phyloP scores from a whole-genome alignment of 192 early-diverging fungal species.

The Podila clonocystis region DNA sequence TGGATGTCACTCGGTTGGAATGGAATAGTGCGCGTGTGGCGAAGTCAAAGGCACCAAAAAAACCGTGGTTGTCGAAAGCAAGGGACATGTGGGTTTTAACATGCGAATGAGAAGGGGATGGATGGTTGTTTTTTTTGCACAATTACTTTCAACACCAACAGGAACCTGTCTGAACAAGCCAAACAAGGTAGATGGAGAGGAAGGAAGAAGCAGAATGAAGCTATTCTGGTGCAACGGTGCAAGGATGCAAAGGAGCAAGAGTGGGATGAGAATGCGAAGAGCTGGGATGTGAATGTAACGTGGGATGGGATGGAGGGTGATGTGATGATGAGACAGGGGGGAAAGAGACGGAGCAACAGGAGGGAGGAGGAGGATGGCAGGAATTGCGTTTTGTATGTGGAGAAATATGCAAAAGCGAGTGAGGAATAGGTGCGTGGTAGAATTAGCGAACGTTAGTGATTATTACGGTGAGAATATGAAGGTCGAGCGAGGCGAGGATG shows the following conservation, averaged over 20 bases:
- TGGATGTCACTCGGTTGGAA: too few species aligned
- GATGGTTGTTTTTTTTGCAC: not conserved
- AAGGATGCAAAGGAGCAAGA: not conserved
- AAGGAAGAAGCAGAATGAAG: not conserved
- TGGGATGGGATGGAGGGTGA: not conserved
- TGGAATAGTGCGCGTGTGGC: too few species aligned
- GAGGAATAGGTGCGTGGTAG: too few species aligned
- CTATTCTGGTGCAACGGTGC: not conserved
- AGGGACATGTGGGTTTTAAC: not conserved
- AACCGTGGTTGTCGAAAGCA: not conserved
- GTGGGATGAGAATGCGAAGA: not conserved
- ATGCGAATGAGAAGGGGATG: not conserved
- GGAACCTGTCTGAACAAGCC: conserved; percentile 1
- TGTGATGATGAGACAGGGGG: not conserved
- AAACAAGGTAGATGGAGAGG: conserved; percentile 1
- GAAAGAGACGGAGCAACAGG: not conserved
- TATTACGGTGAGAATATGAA: not conserved
- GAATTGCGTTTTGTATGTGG: too few species aligned
- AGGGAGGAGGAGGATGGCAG: not conserved
- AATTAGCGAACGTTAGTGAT: too few species aligned
- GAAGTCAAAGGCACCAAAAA: too few species aligned
- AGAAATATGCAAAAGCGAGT: too few species aligned
- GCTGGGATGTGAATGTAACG: not conserved
- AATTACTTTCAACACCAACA: not conserved
- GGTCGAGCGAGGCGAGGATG: not conserved